Base-by-base conservation (phyloP, 257 asterid genomes). In the Gentiana straminea region DNA sequence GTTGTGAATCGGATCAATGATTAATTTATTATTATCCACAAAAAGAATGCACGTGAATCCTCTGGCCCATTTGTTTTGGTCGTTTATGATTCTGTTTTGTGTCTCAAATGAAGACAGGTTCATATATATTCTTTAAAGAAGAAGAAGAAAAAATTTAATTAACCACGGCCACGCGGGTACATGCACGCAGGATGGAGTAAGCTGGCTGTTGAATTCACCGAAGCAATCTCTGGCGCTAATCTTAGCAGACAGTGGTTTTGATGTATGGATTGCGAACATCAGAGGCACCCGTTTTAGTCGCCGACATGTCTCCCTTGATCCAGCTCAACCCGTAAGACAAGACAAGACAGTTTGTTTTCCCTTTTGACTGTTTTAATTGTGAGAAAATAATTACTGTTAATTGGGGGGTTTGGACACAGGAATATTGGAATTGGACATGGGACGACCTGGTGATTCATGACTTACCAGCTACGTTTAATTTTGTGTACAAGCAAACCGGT, bases 241-340 rank as follows among this genome's bases (percentile, higher is more conserved):
- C 41, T 61, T 89, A 73, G 96, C 79, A 1, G 94, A 89, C 51
- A 78, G 68, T 51, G 96, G 89, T 1, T 89, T 71, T 48, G 96
- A 86, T 69, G 97, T 89, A 0, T 89, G 97, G 97, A 72, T 89
- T 62, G 71, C 95, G 62, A 89, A 86, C 51, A 58, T 65, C 37
- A 70, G 96, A 61, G 97, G 97, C 39, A 84, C 96, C 57, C 74
- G 75, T 54, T 82, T 64, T 51, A 86, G 97, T 71, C 81, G 90
- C 8, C 60, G 73, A 4, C 97, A 89, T 47, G 55, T 58, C 37
- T 35, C 55, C 2, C 89, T 89, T 47, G 84, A 80, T 51, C 63
- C 96, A 13, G 44, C 47, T 51, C 24, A 70, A 13, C 81, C 77
- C 62, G 95, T 84, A 56, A 67, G 13, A 3, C 37, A 2, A 24